Evolutionary conservation across 352 stramenopile genomes (phyloP), one percentile per base, ranked within the genome.

Genomic region (Phytopythium ostracodes): DNA sequence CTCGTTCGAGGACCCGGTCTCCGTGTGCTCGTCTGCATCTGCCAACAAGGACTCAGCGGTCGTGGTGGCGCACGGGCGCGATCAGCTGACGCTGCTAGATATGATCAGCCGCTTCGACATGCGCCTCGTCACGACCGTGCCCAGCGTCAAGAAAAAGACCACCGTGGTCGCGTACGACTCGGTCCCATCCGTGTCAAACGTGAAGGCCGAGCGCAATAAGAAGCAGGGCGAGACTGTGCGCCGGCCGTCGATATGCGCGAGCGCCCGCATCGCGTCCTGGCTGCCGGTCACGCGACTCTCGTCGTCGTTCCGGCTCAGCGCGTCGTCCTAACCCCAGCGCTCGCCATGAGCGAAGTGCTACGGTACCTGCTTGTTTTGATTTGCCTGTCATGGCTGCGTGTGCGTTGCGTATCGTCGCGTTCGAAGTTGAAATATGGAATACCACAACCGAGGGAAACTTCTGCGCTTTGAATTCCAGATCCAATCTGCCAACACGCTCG

Each of bases 1-100:
- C 44, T 68, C 76, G 29, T 92, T 92, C 49, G 65, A 84, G 53
- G 81, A 87, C 56, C 76, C 82, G 1, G 70, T 67, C 9, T 22
- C 14, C 22, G 54, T 33, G 22, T n/a, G n/a, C n/a, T n/a, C n/a
- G n/a, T 4, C 25, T 2, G 14, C 33, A 4, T 29, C 24, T 14
- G 4, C 51, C n/a, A 18, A 10, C 53, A 59, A 42, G n/a, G 33
- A 35, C 22, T 25, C 46, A 10, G 43, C 43, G 11, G 46, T 14
- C 7, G 54, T 25, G 22, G 38, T 65, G 4, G 62, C 67, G 15
- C n/a, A 60, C 35, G 65, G 71, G 27, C 46, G 62, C 6, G 50
- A 62, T 46, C 47, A 60, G 27, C 33, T 64, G 4, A 12, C 58
- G n/a, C 51, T 67, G 24, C 54, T 75, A 14, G 65, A 60, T 24